Conservation (phyloP, 2,329 filamentous ascomycete species). For the Neonectria magnoliae region DNA sequence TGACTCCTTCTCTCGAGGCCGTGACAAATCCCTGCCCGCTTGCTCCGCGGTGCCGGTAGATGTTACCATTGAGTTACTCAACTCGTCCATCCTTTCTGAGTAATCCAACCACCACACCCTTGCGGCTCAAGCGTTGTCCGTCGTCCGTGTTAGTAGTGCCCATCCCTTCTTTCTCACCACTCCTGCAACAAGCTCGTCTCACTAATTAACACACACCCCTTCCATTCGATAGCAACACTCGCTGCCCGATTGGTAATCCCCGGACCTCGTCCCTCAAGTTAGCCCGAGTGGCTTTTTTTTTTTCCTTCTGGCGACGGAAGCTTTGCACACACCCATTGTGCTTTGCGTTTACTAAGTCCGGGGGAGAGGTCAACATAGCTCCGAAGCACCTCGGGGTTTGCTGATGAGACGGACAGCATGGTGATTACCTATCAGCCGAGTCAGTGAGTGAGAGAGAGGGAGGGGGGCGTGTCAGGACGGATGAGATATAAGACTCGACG, state of each 20-base stretch:
- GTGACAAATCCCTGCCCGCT: not conserved
- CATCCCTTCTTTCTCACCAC: not conserved
- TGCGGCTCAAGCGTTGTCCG: no score
- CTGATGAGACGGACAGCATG: not conserved
- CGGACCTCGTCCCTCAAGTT: slow-evolving; percentile 12
- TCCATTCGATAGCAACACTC: not conserved
- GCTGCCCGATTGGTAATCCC: slow-evolving; percentile 39
- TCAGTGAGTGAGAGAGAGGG: not conserved
- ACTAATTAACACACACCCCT: not conserved
- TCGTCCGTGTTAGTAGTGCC: not conserved
- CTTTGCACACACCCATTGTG: no score
- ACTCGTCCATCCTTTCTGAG: not conserved
- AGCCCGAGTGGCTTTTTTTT: slow-evolving; percentile 25
- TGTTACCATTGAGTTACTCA: not conserved
- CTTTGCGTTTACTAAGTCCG: slow-evolving; percentile 5
- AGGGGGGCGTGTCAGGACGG: not conserved
- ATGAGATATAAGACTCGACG: slow-evolving; percentile 18
- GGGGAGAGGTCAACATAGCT: not conserved
- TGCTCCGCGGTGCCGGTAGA: slow-evolving; percentile 2
- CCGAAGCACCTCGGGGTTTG: not conserved
- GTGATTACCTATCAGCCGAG: slow-evolving; percentile 17
- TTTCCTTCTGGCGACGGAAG: not conserved
- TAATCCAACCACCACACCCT: not conserved
- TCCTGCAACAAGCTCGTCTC: not conserved
- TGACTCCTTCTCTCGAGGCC: not conserved